Evolutionary conservation across 345 rosid species (phyloP).

Genomic region (Gossypium herbaceum): DNA sequence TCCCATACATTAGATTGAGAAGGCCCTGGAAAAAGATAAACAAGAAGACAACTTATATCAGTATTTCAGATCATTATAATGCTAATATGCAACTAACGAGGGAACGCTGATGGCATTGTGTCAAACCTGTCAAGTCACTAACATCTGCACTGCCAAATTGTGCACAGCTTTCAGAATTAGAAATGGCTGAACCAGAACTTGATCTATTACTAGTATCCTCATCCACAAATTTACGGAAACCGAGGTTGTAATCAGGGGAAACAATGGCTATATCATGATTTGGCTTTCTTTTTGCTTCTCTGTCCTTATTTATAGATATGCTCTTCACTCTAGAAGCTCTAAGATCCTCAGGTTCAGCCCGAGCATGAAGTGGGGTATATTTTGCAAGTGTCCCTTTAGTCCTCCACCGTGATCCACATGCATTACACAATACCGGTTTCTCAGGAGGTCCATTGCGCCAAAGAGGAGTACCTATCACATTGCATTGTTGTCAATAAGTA

Average conservation of each 20-base stretch:
- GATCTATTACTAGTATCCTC: constrained; percentile 90
- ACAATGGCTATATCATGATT: constrained; percentile 39
- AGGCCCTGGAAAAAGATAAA: constrained; percentile 54
- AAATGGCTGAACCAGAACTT: constrained; percentile 98
- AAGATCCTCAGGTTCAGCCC: constrained; percentile 49
- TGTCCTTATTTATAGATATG: constrained; percentile 46
- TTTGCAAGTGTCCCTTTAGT: constrained; percentile 75
- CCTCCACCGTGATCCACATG: constrained; percentile 85
- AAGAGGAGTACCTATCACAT: constrained; percentile 64
- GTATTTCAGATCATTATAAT: not conserved
- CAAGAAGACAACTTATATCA: constrained; percentile 2
- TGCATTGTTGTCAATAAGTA: constrained; percentile 21
- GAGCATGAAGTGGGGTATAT: constrained; percentile 75
- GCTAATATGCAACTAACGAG: not conserved
- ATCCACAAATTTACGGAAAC: constrained; percentile 53
- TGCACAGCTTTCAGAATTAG: constrained; percentile 94
- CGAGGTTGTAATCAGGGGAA: constrained; percentile 45
- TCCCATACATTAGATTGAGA: constrained; percentile 91
- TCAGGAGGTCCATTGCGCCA: constrained; percentile 91
- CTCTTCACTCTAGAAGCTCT: constrained; percentile 44
- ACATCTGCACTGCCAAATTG: constrained; percentile 79
- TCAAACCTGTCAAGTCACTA: constrained; percentile 89
- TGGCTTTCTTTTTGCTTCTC: constrained; percentile 74
- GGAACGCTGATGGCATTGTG: not conserved
- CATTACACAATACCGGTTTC: constrained; percentile 82